Conservation (phyloP, 164 flowering plant genomes). For the Santalum album region DNA sequence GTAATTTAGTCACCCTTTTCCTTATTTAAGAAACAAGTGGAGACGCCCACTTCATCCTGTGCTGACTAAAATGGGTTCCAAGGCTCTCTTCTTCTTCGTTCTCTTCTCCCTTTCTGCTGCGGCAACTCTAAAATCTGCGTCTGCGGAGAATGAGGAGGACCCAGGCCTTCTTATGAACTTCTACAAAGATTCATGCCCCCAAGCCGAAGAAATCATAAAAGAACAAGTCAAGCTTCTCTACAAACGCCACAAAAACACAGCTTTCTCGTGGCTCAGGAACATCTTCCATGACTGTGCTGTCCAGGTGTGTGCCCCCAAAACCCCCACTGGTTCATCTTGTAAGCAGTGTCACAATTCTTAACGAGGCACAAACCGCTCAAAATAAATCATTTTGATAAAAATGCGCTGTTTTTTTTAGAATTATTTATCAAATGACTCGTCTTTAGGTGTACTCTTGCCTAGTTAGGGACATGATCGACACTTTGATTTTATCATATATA, state of each 20-base stretch:
- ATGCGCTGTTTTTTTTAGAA: too few species aligned
- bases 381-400: too few species aligned
- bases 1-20: too few species aligned
- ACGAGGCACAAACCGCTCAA: too few species aligned
- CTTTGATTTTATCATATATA: too few species aligned
- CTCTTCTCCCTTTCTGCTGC: conserved; percentile 28
- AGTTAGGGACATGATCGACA: too few species aligned
- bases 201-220: conserved; percentile 85
- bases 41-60: too few species aligned
- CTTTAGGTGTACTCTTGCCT: too few species aligned
- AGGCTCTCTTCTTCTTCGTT: conserved; percentile 39
- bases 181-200: conserved; percentile 89
- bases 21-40: too few species aligned
- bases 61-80: conserved; percentile 34
- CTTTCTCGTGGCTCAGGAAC: conserved; percentile 98
- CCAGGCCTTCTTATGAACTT: conserved; percentile 80
- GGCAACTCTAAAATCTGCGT: conserved; percentile 18
- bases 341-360: too few species aligned
- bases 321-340: too few species aligned
- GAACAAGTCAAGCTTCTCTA: conserved; percentile 92
- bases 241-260: conserved; percentile 99
- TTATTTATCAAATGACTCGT: too few species aligned
- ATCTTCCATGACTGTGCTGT: conserved; percentile 99
- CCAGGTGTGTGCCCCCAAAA: conserved; percentile 31
- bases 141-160: conserved; percentile 39